Base-by-base conservation (phyloP, 768 basidiomycete genomes). In the Agaricus blazei region DNA sequence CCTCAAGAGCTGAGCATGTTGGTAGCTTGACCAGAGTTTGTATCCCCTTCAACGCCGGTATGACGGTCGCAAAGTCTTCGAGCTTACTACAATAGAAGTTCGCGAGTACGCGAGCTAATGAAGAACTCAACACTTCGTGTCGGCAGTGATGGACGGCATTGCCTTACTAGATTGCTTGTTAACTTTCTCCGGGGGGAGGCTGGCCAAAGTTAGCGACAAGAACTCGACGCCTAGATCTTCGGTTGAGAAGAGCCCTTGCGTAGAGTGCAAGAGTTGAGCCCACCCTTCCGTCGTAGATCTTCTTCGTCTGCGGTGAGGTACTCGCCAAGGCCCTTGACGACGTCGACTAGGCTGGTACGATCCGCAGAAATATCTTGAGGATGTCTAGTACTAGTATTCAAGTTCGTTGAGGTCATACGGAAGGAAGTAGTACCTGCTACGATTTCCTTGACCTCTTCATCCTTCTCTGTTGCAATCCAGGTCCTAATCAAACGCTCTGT, bases 281-380 rank as follows among this genome's bases (percentile, higher is more conserved):
- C 52, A 92, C 96, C 96, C 76, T 92, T 92, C 8, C 82, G 80
- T 28, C 96, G 79, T 9, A 88, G 68, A 3, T 76, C 73, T 62
- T 87, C 90, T 52, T 96, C 89, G 55, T 94, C 90, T 1, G 91
- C 85, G 0, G 91, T 95, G 12, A 99, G 74, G 64, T 89, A 93
- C 61, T 90, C 87, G 41, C 92, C 92, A 0, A 97, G 79, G 26
- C 85, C 84, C 65, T 91, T 93, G 36, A 98, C 91, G 23, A 98
- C 72, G 58, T 86, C 80, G 4, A 94, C 72, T 12, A 97, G 73
- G 19, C 84, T 79, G 8, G 80, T 68, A 23, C 75, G 68, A 19
- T 83, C 84, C 57, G 73, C 72, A 12, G 82, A 79, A 58, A 80
- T 74, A 62, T 75, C 76, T 80, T 64, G 43, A 52, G 56, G 50